Conservation (phyloP, 2,329 filamentous ascomycete genomes). For the Sporothrix humicola region DNA sequence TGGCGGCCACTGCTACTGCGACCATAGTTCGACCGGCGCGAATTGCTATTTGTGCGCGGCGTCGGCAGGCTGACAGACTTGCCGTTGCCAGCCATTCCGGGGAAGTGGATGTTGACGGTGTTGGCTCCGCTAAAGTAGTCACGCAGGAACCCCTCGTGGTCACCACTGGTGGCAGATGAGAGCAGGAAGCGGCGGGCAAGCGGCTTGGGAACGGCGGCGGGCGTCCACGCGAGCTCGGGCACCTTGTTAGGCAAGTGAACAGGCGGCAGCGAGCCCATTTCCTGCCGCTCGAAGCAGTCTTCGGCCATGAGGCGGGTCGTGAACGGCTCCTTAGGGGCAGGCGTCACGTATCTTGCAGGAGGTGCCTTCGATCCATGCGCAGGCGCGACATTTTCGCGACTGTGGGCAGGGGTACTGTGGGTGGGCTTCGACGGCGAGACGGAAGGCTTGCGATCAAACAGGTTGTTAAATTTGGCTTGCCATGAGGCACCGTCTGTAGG, state of each 20-base stretch:
- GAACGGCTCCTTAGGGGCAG: constrained; percentile 49
- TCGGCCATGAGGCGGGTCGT: constrained; percentile 74
- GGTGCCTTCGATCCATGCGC: not conserved
- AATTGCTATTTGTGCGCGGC: constrained; percentile 37
- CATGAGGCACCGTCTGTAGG: constrained; percentile 45
- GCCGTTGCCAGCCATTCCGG: constrained; percentile 48
- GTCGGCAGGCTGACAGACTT: constrained; percentile 49
- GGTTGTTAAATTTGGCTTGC: constrained; percentile 83
- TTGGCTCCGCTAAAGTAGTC: constrained; percentile 50
- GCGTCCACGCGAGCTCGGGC: constrained; percentile 68
- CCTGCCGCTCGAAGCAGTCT: constrained; percentile 80
- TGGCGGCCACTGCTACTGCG: constrained; percentile 35
- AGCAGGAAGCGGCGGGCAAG: constrained; percentile 59
- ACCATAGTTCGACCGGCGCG: constrained; percentile 33
- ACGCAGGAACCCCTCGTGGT: constrained; percentile 44
- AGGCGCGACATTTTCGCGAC: not conserved
- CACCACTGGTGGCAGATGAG: constrained; percentile 50
- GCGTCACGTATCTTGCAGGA: constrained; percentile 48
- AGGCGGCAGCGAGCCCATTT: constrained; percentile 76
- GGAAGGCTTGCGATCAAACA: constrained; percentile 70
- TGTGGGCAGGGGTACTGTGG: too few relatives aligned
- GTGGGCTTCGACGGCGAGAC: constrained; percentile 49
- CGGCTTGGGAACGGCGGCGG: constrained; percentile 61
- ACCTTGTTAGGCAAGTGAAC: constrained; percentile 69
- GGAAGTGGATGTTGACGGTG: constrained; percentile 52